Evolutionary conservation across 768 basidiomycete species (phyloP).

Genomic region (Hygrophorus pudorinus): DNA sequence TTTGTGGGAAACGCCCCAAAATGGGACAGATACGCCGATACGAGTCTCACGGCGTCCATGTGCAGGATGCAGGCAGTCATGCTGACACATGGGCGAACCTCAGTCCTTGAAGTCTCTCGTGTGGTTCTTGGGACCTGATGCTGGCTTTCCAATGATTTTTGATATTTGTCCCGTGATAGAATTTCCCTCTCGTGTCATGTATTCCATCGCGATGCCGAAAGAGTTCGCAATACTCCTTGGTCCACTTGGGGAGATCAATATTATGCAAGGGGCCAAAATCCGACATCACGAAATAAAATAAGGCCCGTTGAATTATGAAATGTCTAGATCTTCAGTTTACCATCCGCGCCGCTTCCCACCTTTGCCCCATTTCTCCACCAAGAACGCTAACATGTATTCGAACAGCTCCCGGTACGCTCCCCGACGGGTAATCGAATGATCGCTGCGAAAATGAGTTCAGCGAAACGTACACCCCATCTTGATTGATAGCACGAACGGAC

Average conservation of each 20-base stretch:
- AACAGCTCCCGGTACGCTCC: conserved; percentile 81
- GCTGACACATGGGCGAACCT: too few species aligned
- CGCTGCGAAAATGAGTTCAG: conserved; percentile 33
- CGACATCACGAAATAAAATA: background rate
- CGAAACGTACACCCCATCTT: conserved; percentile 2
- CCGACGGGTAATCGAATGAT: conserved; percentile 65
- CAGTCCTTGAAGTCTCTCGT: too few species aligned
- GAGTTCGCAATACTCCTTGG: too few species aligned
- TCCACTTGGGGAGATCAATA: background rate
- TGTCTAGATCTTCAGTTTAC: conserved; percentile 17
- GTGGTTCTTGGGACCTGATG: too few species aligned
- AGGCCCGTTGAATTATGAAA: background rate
- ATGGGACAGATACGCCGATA: too few species aligned
- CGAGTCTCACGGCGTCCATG: too few species aligned
- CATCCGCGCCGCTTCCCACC: conserved; percentile 58
- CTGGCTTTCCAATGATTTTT: too few species aligned
- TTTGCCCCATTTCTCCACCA: conserved; percentile 91
- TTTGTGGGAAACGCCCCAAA: too few species aligned
- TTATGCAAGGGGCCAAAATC: background rate
- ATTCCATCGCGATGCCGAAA: too few species aligned
- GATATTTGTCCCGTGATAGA: too few species aligned
- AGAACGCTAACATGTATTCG: conserved; percentile 76
- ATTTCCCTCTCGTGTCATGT: too few species aligned
- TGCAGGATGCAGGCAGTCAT: too few species aligned
- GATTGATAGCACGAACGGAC: conserved; percentile 30